phyloP scores from a whole-genome alignment of 2,329 filamentous ascomycete species.

The Hymenoscyphus fraxineus region DNA sequence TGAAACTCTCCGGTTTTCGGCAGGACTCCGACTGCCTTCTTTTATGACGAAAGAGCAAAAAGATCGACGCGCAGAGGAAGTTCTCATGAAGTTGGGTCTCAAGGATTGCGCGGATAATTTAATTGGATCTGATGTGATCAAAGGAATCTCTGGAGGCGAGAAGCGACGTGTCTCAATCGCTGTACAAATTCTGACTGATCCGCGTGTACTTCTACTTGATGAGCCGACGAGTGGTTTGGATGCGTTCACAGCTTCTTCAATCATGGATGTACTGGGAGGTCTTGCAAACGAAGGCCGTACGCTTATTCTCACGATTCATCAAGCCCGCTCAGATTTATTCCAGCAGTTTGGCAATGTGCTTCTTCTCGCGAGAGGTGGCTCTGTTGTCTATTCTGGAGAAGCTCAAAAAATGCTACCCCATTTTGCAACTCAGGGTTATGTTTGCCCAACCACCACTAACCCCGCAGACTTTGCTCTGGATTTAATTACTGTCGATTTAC shows the following conservation, averaged over 20 bases:
- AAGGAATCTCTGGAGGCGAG: conserved; percentile 76
- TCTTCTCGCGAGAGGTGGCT: conserved; percentile 66
- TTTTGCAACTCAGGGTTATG: conserved; percentile 56
- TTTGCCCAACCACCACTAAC: conserved; percentile 67
- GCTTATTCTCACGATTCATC: conserved; percentile 73
- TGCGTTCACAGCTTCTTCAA: conserved; percentile 73
- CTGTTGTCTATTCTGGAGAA: conserved; percentile 63
- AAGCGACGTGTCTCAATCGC: conserved; percentile 75
- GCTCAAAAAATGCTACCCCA: conserved; percentile 62
- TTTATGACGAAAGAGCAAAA: conserved; percentile 70
- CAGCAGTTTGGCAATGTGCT: conserved; percentile 67
- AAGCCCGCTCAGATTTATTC: conserved; percentile 71
- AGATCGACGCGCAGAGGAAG: conserved; percentile 62
- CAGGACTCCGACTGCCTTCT: conserved; percentile 64
- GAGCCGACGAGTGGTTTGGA: conserved; percentile 75
- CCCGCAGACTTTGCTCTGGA: conserved; percentile 76
- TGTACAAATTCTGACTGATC: conserved; percentile 72
- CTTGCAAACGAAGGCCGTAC: conserved; percentile 71
- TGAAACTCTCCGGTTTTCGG: conserved; percentile 69
- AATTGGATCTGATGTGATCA: conserved; percentile 67
- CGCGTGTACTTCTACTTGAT: conserved; percentile 67
- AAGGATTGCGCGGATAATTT: conserved; percentile 76
- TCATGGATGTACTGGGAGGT: conserved; percentile 68
- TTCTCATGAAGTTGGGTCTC: conserved; percentile 69
- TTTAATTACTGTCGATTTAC: conserved; percentile 71